Evolutionary conservation across 768 basidiomycete genomes (phyloP).

Genomic region (Boletus reticuloceps): DNA sequence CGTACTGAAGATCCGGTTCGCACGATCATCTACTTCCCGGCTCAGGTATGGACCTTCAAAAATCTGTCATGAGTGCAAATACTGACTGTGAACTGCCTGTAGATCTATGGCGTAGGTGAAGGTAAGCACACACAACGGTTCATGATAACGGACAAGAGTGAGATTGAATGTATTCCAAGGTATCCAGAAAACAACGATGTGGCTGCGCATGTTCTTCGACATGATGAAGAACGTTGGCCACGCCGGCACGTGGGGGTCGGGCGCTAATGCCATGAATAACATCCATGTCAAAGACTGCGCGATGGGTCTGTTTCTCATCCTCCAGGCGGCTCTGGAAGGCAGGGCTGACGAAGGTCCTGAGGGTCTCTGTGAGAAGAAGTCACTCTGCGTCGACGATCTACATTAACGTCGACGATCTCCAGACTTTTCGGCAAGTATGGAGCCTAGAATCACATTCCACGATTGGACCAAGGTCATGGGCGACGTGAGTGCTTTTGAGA

Average conservation of each 20-base stretch:
- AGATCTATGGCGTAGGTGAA: constrained; percentile 44
- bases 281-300: constrained; percentile 43
- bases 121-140: constrained; percentile 18
- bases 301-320: constrained; percentile 32
- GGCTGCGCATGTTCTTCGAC: constrained; percentile 37
- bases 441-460: constrained; percentile 27
- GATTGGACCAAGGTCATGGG: constrained; percentile 36
- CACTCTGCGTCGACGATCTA: no score
- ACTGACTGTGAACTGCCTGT: background rate
- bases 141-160: background rate
- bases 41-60: constrained; percentile 18
- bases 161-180: constrained; percentile 14
- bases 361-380: constrained; percentile 36
- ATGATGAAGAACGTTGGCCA: constrained; percentile 32
- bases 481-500: constrained; percentile 28
- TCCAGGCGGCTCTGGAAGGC: constrained; percentile 41
- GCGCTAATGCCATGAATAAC: constrained; percentile 37
- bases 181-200: constrained; percentile 36
- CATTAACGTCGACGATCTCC: background rate
- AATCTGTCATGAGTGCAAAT: background rate
- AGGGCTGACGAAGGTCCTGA: constrained; percentile 41
- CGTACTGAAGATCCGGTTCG: constrained; percentile 40
- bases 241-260: constrained; percentile 44
- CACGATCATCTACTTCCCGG: constrained; percentile 43
- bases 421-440: constrained; percentile 37